Base-by-base conservation (phyloP, 331 rosid species). In the Dryas integrifolia region DNA sequence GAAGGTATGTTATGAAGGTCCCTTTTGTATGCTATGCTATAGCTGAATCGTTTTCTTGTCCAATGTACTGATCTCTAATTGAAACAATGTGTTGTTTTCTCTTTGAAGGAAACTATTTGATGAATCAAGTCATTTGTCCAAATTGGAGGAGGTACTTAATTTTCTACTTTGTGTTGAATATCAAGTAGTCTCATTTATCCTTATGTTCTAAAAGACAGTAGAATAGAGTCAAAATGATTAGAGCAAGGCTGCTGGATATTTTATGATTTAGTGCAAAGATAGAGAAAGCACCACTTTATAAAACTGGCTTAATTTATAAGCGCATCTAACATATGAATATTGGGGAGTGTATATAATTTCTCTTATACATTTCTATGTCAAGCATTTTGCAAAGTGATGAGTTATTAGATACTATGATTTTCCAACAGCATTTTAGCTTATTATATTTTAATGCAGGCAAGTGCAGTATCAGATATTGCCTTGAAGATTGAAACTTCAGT, bases 91-190 rank as follows among this genome's bases (percentile, higher is more conserved):
- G 15, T 26, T 52, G 52, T 12, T 68, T 51, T 74, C 65, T 38
- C 43, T 79, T 70, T 67, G 77, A 81, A 95, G 98, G 92, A 95
- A 85, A 81, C 81, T 86, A 82, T 88, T 88, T 85, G 92, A 65
- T 50, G 86, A 85, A 63, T 84, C 72, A 59, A 67, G 67, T 65
- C 79, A 72, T 35, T 78, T 69, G 76, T 73, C 87, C 58, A 82
- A 77, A 83, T 79, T 77, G 30, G 75, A 83, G 73, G 85, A 89
- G 97, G 98, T 94, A 86, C 24, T 48, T 30, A 5, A 30, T 68
- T 58, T 69, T 14, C 68, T 70, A n/a, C 56, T 50, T 48, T 70
- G 13, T 38, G 11, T 58, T 38, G 18, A 69, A 52, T 59, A 61
- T 58, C 39, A 44, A 49, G 43, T 65, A n/a, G 62, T 56, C 50